Conservation (phyloP, 352 stramenopile genomes). For the Phytophthora cactorum region DNA sequence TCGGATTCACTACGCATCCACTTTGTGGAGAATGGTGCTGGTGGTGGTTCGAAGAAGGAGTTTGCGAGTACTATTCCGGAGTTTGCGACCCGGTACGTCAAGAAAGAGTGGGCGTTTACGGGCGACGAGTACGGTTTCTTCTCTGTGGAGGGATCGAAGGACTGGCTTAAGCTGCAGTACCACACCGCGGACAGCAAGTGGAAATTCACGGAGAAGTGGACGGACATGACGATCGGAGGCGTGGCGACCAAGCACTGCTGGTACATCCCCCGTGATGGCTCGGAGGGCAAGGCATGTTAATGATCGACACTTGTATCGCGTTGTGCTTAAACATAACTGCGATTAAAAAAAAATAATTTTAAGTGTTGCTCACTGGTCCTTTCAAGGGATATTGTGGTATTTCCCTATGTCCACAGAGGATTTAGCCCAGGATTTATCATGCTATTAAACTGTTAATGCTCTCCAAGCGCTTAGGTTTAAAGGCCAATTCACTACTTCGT, state of each 20-base stretch:
- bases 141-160: conserved; percentile 16
- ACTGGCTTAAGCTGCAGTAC: conserved; percentile 33
- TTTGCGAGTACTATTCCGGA: conserved; percentile 6
- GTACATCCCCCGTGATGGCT: conserved; percentile 24
- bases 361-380: no score
- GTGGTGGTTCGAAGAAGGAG: conserved; percentile 22
- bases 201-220: conserved; percentile 11
- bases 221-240: conserved; percentile 14
- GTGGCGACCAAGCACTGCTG: conserved; percentile 28
- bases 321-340: no score
- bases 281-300: conserved; percentile 18
- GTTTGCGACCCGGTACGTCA: conserved; percentile 7
- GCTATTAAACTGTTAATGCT: no score
- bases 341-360: no score
- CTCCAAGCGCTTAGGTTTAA: no score
- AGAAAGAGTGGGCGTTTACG: conserved; percentile 16
- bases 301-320: no score
- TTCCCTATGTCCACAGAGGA: no score
- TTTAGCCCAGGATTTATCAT: no score
- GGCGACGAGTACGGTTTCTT: conserved; percentile 25
- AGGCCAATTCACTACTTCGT: no score
- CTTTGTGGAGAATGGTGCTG: conserved; percentile 28
- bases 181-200: conserved; percentile 19
- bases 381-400: no score
- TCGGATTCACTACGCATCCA: conserved; percentile 17